phyloP scores from a whole-genome alignment of 345 rosid genomes.

The Camelina laxa region DNA sequence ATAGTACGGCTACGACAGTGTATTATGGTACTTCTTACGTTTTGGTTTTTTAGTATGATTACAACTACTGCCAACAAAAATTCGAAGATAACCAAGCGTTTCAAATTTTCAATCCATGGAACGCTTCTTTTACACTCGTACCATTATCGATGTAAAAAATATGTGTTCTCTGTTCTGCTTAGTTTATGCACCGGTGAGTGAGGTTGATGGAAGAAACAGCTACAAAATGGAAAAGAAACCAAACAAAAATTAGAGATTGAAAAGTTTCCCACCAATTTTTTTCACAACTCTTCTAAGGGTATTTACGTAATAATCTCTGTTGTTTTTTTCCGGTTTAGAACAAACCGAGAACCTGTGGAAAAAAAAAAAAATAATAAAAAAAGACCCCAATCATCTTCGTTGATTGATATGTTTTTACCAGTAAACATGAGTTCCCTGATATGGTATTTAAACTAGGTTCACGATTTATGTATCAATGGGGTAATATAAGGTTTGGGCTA shows the following conservation, averaged over 20 bases:
- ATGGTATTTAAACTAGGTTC: background rate
- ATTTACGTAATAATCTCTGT: constrained; percentile 21
- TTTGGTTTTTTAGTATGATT: constrained; percentile 15
- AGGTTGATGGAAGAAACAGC: constrained; percentile 30
- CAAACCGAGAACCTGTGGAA: constrained; percentile 14
- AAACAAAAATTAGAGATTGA: constrained; percentile 2
- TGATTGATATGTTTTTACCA: background rate
- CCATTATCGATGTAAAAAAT: background rate
- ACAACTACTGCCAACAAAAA: background rate
- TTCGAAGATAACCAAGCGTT: background rate
- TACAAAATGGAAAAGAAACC: background rate
- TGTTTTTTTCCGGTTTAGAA: constrained; percentile 21
- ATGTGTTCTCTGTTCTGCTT: constrained; percentile 14
- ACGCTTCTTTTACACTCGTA: background rate
- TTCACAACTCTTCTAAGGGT: constrained; percentile 20
- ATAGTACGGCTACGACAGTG: constrained; percentile 18
- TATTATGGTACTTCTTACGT: background rate
- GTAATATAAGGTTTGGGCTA: background rate
- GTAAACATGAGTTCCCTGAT: background rate
- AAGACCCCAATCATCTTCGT: background rate
- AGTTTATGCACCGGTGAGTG: constrained; percentile 32
- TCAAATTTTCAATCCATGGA: background rate
- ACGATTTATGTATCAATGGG: too few relatives aligned
- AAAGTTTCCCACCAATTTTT: constrained; percentile 44
- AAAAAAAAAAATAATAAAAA: background rate